Conservation (phyloP, 73 alveolate genomes). For the Uronychia setigera region DNA sequence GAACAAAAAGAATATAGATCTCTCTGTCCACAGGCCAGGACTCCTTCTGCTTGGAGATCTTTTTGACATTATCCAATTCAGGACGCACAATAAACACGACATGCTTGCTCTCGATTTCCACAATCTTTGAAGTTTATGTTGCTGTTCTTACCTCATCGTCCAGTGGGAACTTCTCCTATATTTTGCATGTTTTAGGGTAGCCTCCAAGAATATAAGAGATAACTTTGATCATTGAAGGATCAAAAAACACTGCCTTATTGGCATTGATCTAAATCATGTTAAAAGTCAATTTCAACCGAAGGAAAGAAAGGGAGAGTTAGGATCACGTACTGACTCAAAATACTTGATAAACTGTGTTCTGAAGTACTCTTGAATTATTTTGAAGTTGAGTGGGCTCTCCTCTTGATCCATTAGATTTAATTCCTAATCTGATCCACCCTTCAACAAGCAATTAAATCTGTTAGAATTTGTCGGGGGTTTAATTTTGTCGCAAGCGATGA, state of each 20-base stretch:
- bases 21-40: slow-evolving; percentile 33
- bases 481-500: no score
- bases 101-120: neutral
- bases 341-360: neutral
- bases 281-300: neutral
- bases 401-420: slow-evolving; percentile 19
- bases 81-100: slow-evolving; percentile 22
- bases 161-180: slow-evolving; percentile 20
- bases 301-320: no score
- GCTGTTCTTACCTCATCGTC: slow-evolving; percentile 1
- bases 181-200: slow-evolving; percentile 3
- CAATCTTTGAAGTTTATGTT: slow-evolving; percentile 4
- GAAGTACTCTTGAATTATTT: slow-evolving; percentile 23
- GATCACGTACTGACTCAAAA: slow-evolving; percentile 11
- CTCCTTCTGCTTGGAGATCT: slow-evolving; percentile 24
- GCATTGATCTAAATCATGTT: neutral
- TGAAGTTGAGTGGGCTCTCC: slow-evolving; percentile 26
- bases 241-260: slow-evolving; percentile 6
- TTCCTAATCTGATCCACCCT: no score
- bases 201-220: slow-evolving; percentile 21
- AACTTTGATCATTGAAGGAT: slow-evolving; percentile 9
- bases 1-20: slow-evolving; percentile 35
- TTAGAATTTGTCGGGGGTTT: no score
- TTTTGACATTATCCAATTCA: slow-evolving; percentile 14
- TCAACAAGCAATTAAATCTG: no score